These are phyloP conservation scores for Hamamelis virginiana DNA, from an alignment of 164 flowering plant species.

Conservation along the genomic window DNA sequence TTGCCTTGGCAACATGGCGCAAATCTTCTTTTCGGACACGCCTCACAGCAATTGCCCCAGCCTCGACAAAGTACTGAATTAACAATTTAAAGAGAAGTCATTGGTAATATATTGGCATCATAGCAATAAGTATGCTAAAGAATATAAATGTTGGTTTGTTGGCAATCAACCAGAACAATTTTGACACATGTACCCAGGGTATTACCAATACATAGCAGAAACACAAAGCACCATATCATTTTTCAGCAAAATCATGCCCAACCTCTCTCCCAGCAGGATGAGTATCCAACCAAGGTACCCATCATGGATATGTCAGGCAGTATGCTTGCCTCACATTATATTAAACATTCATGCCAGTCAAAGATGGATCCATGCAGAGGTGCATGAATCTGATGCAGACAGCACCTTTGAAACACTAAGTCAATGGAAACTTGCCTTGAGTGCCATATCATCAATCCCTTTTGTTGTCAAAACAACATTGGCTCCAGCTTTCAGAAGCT, in stretches of 20 bases:
- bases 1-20: conserved; percentile 98
- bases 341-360: background rate
- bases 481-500: conserved; percentile 92
- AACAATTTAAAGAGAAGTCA: conserved; percentile 4
- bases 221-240: too few relatives aligned
- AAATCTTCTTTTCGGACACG: conserved; percentile 95
- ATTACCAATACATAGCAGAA: too few relatives aligned
- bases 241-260: too few relatives aligned
- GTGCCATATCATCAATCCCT: conserved; percentile 99
- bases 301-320: too few relatives aligned
- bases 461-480: conserved; percentile 93
- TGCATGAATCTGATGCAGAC: background rate
- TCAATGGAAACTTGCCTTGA: conserved; percentile 59
- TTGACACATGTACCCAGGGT: too few relatives aligned
- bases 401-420: background rate
- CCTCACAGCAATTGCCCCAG: conserved; percentile 98
- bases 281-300: too few relatives aligned
- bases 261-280: too few relatives aligned
- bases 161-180: too few relatives aligned
- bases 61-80: conserved; percentile 95
- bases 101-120: background rate
- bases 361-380: background rate
- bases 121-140: too few relatives aligned
- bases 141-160: too few relatives aligned
- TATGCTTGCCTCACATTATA: too few relatives aligned